A percentile compares a stretch with the other conserved stretches of the same genome.
Conservation (phyloP, 2,329 filamentous ascomycete genomes). For the Fusarium mundagurra region DNA sequence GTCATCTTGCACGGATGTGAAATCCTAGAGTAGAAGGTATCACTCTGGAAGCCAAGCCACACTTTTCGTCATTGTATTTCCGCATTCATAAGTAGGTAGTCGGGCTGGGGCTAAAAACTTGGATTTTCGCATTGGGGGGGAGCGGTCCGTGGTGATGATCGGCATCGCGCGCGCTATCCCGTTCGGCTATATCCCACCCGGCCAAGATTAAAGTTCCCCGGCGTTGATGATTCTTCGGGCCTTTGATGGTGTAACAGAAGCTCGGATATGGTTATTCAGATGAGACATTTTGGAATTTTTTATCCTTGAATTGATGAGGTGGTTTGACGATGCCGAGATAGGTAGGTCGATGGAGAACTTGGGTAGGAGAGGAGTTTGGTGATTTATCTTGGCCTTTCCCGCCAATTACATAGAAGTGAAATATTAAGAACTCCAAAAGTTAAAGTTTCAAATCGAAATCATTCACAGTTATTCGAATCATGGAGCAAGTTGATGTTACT, state of each 20-base stretch:
- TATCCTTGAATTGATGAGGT: not conserved
- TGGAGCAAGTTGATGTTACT: conserved; percentile 12
- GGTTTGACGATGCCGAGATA: not conserved
- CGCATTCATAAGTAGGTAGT: too few relatives aligned
- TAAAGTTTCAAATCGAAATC: fast-evolving
- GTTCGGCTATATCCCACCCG: conserved; percentile 3
- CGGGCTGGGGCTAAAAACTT: not conserved
- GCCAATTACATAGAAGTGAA: not conserved
- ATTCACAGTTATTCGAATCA: not conserved
- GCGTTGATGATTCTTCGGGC: not conserved
- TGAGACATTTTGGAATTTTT: not conserved
- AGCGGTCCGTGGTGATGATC: not conserved
- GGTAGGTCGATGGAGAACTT: not conserved
- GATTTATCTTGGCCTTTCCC: not conserved
- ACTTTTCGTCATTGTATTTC: not conserved
- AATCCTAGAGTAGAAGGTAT: not conserved
- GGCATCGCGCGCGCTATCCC: conserved; percentile 10
- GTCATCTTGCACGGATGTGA: not conserved
- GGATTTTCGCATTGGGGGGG: not conserved
- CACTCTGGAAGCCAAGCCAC: not conserved
- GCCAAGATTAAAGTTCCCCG: not conserved
- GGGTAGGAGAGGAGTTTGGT: not conserved
- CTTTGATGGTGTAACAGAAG: not conserved
- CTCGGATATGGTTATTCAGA: not conserved
- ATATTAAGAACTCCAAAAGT: not conserved